Evolutionary conservation across 495 filamentous ascomycete genomes (phyloP).

Genomic region (Trichodelitschia bisporula): DNA sequence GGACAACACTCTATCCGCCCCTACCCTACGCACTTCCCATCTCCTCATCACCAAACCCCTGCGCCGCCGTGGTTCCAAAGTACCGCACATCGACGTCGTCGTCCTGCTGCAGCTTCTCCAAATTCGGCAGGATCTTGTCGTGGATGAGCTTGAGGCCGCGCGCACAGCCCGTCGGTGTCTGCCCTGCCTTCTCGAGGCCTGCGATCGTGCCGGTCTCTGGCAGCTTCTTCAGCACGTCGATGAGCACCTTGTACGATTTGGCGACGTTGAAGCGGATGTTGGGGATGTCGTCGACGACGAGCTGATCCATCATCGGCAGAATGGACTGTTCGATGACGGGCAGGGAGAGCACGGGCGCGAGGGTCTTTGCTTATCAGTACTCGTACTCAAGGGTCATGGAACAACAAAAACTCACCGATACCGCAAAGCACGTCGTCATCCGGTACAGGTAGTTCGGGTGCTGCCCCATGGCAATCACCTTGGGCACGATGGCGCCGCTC

Average conservation of each 20-base stretch:
- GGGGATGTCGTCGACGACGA: constrained; percentile 80
- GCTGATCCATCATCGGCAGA: constrained; percentile 82
- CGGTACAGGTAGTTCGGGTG: constrained; percentile 97
- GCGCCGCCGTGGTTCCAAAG: constrained; percentile 55
- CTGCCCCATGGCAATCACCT: constrained; percentile 92
- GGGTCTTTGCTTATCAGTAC: too few relatives aligned
- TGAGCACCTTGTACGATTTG: constrained; percentile 80
- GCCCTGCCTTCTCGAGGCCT: constrained; percentile 39
- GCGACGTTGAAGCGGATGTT: constrained; percentile 99
- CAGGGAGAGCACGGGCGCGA: constrained; percentile 74
- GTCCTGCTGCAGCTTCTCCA: constrained; percentile 88
- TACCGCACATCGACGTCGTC: constrained; percentile 95
- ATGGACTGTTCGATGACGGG: constrained; percentile 82
- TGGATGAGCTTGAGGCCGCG: constrained; percentile 63
- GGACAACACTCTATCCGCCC: too few relatives aligned
- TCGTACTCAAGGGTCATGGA: too few relatives aligned
- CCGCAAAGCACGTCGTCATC: constrained; percentile 97
- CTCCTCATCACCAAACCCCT: too few relatives aligned
- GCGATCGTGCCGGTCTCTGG: constrained; percentile 58
- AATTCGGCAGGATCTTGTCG: constrained; percentile 61
- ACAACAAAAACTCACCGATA: constrained; percentile 60
- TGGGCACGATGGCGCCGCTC: constrained; percentile 89
- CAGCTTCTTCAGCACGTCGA: constrained; percentile 69
- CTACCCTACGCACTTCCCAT: too few relatives aligned
- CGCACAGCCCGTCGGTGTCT: constrained; percentile 28